Conservation (phyloP, 2,329 filamentous ascomycete genomes). For the Penicillium sp. region DNA sequence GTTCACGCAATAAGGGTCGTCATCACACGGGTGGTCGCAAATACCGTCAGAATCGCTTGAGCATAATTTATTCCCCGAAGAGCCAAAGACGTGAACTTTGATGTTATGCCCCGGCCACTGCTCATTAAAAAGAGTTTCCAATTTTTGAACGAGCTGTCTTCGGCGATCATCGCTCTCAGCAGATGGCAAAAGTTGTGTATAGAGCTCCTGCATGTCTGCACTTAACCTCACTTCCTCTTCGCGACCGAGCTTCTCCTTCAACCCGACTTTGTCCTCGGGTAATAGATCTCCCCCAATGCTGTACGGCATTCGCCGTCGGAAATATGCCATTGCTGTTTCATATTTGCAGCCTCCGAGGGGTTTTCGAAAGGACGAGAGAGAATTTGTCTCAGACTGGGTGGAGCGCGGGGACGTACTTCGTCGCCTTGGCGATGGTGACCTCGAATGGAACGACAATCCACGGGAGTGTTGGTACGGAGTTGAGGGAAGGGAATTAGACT, state of each 20-base stretch:
- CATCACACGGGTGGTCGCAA: slow-evolving; percentile 24
- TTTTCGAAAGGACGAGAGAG: slow-evolving; percentile 65
- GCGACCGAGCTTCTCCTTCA: slow-evolving; percentile 66
- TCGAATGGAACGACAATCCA: slow-evolving; percentile 74
- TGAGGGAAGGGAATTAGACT: slow-evolving; percentile 88
- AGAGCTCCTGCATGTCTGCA: slow-evolving; percentile 79
- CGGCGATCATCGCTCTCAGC: slow-evolving; percentile 72
- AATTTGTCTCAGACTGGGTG: slow-evolving; percentile 82
- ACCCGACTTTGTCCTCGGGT: slow-evolving; percentile 63
- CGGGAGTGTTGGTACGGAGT: slow-evolving; percentile 87
- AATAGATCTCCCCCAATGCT: slow-evolving; percentile 77
- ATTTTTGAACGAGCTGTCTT: slow-evolving; percentile 72
- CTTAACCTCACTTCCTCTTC: slow-evolving; percentile 73
- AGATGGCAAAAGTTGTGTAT: slow-evolving; percentile 78
- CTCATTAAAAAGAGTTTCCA: slow-evolving; percentile 81
- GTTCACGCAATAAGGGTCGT: not conserved
- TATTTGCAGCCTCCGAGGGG: slow-evolving; percentile 73
- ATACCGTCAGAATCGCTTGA: slow-evolving; percentile 93
- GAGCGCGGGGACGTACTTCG: slow-evolving; percentile 83
- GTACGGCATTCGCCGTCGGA: slow-evolving; percentile 86
- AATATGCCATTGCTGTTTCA: slow-evolving; percentile 79
- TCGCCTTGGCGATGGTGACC: slow-evolving; percentile 73
- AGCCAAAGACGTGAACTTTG: slow-evolving; percentile 92
- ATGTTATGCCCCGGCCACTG: slow-evolving; percentile 92
- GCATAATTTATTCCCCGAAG: slow-evolving; percentile 89